phyloP scores from a whole-genome alignment of 805 yeast species.

The Maudiozyma barnettii region DNA sequence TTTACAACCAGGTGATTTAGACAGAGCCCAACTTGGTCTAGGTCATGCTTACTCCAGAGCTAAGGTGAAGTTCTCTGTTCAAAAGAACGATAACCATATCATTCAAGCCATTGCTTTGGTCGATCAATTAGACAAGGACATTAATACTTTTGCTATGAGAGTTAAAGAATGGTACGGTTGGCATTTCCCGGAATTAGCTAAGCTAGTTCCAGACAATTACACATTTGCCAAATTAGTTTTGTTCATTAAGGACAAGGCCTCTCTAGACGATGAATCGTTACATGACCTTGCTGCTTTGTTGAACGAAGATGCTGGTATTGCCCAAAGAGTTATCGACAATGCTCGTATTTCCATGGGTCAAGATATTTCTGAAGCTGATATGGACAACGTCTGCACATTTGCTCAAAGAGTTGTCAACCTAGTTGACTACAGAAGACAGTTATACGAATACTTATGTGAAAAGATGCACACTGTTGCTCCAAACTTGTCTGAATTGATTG shows the following conservation, averaged over 20 bases:
- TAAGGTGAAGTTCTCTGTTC: slow-evolving; percentile 96
- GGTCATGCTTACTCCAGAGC: slow-evolving; percentile 99
- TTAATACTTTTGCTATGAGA: slow-evolving; percentile 95
- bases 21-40: slow-evolving; percentile 96
- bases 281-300: slow-evolving; percentile 83
- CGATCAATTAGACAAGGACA: slow-evolving; percentile 96
- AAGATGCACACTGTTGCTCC: slow-evolving; percentile 99
- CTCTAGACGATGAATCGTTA: slow-evolving; percentile 66
- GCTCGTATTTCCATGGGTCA: slow-evolving; percentile 99
- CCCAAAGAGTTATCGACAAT: slow-evolving; percentile 85
- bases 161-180: slow-evolving; percentile 98
- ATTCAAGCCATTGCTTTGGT: slow-evolving; percentile 96
- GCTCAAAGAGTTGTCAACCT: slow-evolving; percentile 90
- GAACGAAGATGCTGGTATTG: slow-evolving; percentile 85
- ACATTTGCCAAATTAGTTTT: slow-evolving; percentile 73
- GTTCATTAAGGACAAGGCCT: slow-evolving; percentile 77
- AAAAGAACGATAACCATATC: slow-evolving; percentile 97
- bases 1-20: slow-evolving; percentile 88
- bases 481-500: slow-evolving; percentile 89
- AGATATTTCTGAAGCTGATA: slow-evolving; percentile 89
- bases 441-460: slow-evolving; percentile 79
- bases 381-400: slow-evolving; percentile 81
- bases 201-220: slow-evolving; percentile 83
- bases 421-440: slow-evolving; percentile 78
- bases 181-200: slow-evolving; percentile 97